phyloP scores from a whole-genome alignment of 2,329 filamentous ascomycete species.

The Neocucurbitaria cava region DNA sequence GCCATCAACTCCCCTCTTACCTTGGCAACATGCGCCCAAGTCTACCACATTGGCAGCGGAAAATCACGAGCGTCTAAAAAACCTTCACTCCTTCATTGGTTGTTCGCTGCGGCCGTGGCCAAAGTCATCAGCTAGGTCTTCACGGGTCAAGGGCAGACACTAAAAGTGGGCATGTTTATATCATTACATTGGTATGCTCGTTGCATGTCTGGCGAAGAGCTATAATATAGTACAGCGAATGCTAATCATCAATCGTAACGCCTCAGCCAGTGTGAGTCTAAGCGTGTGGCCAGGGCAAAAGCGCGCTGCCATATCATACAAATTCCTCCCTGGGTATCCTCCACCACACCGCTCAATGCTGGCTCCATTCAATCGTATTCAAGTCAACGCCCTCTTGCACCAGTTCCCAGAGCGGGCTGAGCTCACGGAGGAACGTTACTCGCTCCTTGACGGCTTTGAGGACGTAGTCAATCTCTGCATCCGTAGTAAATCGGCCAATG shows the following conservation, averaged over 20 bases:
- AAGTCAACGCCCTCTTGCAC: conserved; percentile 96
- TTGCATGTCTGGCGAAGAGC: conserved; percentile 14
- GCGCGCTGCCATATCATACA: conserved; percentile 33
- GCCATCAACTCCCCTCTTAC: conserved; percentile 16
- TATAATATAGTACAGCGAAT: conserved; percentile 33
- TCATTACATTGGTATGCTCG: conserved; percentile 13
- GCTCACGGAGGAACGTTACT: conserved; percentile 89
- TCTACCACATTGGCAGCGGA: not conserved
- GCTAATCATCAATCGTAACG: conserved; percentile 23
- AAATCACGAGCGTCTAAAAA: not conserved
- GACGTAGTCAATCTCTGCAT: conserved; percentile 95
- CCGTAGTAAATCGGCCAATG: conserved; percentile 95
- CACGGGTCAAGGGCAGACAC: not conserved
- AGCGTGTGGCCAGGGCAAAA: conserved; percentile 10
- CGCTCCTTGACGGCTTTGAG: conserved; percentile 90
- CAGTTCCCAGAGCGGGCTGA: conserved; percentile 96
- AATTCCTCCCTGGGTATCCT: conserved; percentile 17
- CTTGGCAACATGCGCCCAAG: conserved; percentile 25
- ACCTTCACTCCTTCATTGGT: not conserved
- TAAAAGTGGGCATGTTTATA: not conserved
- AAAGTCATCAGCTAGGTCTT: not conserved
- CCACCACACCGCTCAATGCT: conserved; percentile 69
- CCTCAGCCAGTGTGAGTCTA: conserved; percentile 33
- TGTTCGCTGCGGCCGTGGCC: not conserved
- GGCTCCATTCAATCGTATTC: conserved; percentile 97